Base-by-base conservation (phyloP, 2,329 filamentous ascomycete genomes). In the Fusarium fracticaudum region DNA sequence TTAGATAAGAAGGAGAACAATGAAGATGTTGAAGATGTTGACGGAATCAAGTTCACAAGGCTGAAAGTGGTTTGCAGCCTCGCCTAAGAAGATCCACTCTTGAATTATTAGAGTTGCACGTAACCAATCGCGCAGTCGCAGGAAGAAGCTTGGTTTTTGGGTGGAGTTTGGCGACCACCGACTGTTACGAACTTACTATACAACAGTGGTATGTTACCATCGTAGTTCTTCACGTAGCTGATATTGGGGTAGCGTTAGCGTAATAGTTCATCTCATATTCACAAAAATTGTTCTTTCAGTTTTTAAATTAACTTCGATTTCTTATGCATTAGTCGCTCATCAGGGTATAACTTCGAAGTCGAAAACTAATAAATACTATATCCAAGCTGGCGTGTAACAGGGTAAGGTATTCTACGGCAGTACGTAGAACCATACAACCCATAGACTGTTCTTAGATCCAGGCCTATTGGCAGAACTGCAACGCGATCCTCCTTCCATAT, bases 311-410 rank as follows among this genome's bases (percentile, higher is more conserved):
- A 71, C 38, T 77, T 77, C 72, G 69, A 74, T 76, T 74, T 74
- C 64, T 59, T 78, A 75, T 76, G 75, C 76, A 81, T 82, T 82
- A 81, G 67, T 79, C 76, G 70, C 77, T 80, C 76, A 71, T 77
- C 76, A 76, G 81, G 82, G 82, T 83, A 83, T 83, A 83, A 75
- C 80, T 82, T 79, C 77, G 70, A 79, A 80, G 74, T 77, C 79
- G 74, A 75, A 76, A 80, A 70, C 80, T 81, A 80, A 78, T 77
- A 74, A 77, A 73, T 60, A 68, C 76, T 78, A 77, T 78, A 80
- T 76, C 76, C 79, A 79, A 67, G 68, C 73, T 68, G 66, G 60
- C 64, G 65, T 53, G 53, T 44, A 54, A 63, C 43, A 71, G 60
- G 53, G 55, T 24, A 35, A 35, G 33, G 33, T 35, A 31, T 53